phyloP scores from a whole-genome alignment of 139 green algal genomes.

The Auxenochlorella pyrenoidosa region DNA sequence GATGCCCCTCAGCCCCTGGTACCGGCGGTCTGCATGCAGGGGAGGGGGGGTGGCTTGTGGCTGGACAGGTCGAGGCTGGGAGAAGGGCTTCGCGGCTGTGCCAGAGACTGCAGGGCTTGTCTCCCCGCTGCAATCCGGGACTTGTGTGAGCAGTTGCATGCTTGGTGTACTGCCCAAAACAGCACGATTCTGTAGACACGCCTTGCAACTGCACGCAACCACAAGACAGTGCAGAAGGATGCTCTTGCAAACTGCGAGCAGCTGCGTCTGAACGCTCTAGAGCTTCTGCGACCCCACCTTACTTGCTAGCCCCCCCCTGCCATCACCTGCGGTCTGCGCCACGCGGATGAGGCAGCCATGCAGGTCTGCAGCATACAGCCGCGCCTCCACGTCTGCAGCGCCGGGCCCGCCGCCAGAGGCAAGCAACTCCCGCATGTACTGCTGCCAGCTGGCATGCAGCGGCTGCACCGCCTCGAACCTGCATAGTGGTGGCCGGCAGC shows the following conservation, averaged over 20 bases:
- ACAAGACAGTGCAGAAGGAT: neutral
- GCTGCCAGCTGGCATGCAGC: constrained; percentile 39
- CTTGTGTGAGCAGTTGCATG: too few species aligned
- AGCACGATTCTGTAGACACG: too few species aligned
- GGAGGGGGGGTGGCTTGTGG: neutral
- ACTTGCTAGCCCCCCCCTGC: too few species aligned
- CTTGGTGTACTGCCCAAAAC: too few species aligned
- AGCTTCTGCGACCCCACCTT: too few species aligned
- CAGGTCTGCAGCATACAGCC: constrained; percentile 31
- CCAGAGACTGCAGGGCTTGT: neutral
- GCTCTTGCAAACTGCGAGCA: neutral
- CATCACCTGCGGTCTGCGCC: neutral
- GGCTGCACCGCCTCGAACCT: constrained; percentile 34
- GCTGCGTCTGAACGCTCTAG: too few species aligned
- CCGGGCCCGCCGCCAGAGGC: neutral
- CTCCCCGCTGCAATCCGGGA: too few species aligned
- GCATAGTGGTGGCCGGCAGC: neutral
- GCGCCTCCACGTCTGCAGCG: neutral
- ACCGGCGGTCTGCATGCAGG: constrained; percentile 6
- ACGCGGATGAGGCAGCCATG: constrained; percentile 35
- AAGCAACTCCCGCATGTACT: constrained; percentile 37
- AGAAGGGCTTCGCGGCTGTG: neutral
- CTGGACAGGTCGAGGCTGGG: too few species aligned
- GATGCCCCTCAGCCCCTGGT: constrained; percentile 14
- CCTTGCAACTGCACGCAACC: neutral